These are phyloP conservation scores for Syncephalis fuscata DNA, from an alignment of 371 early-diverging fungal species.

Conservation along the genomic window DNA sequence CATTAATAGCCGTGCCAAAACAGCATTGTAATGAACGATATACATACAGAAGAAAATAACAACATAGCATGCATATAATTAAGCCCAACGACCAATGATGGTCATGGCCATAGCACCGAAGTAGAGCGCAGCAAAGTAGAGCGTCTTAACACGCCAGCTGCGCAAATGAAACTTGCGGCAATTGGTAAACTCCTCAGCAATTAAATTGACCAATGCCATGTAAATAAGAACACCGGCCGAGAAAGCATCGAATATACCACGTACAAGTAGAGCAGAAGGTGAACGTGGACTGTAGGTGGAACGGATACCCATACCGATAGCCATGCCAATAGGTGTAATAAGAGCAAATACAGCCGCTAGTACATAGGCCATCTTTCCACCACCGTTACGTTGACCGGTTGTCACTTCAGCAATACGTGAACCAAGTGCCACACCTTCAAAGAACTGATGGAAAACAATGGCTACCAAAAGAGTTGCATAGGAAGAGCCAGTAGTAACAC, in stretches of 20 bases:
- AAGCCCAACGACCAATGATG: constrained; percentile 60
- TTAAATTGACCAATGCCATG: constrained; percentile 51
- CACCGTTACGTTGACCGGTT: constrained; percentile 3
- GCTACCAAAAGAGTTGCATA: constrained; percentile 61
- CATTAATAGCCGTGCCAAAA: no score
- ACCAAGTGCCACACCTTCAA: constrained; percentile 77
- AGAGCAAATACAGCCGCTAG: constrained; percentile 4
- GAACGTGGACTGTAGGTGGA: constrained; percentile 33
- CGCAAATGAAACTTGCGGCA: constrained; percentile 27
- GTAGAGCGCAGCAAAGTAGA: constrained; percentile 33
- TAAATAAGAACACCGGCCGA: constrained; percentile 70
- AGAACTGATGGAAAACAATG: constrained; percentile 78
- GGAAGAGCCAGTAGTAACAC: constrained; percentile 37
- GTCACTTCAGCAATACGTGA: constrained; percentile 42
- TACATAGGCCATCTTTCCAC: constrained; percentile 1
- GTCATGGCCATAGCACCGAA: constrained; percentile 59
- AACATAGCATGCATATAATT: no score
- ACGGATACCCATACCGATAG: constrained; percentile 52
- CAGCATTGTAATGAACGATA: no score
- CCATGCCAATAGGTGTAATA: constrained; percentile 34
- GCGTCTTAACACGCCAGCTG: constrained; percentile 15
- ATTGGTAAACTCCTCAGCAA: constrained; percentile 47
- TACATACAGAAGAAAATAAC: no score
- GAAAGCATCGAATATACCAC: constrained; percentile 59
- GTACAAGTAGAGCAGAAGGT: constrained; percentile 31